Conservation (phyloP, 495 filamentous ascomycete species). For the Evansstolkia leycettana region DNA sequence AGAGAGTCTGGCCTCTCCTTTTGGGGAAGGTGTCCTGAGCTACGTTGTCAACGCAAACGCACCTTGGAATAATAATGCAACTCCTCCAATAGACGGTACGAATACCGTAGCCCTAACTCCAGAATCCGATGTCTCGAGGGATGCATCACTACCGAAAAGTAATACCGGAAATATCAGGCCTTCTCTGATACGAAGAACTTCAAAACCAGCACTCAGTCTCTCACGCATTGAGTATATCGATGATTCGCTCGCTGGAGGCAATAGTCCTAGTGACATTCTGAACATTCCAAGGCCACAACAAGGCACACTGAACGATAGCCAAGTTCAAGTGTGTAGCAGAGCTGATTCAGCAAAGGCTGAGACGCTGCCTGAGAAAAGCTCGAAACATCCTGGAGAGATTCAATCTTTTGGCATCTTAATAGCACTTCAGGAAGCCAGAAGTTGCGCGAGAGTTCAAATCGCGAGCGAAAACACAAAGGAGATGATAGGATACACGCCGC, state of each 20-base stretch:
- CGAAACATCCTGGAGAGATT: conserved; percentile 15
- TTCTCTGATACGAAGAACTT: not conserved
- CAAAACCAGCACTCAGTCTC: not conserved
- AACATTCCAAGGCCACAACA: not conserved
- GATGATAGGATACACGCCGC: conserved; percentile 64
- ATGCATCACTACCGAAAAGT: too few species aligned
- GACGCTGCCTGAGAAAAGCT: too few species aligned
- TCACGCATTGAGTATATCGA: not conserved
- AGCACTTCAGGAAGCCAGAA: conserved; percentile 49
- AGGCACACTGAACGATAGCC: conserved; percentile 8
- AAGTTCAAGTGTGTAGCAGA: not conserved
- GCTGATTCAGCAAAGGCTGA: too few species aligned
- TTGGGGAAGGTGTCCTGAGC: conserved; percentile 5
- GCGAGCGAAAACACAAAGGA: conserved; percentile 71
- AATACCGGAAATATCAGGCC: too few species aligned
- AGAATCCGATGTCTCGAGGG: too few species aligned
- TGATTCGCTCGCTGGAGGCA: not conserved
- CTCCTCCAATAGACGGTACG: too few species aligned
- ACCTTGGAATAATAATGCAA: too few species aligned
- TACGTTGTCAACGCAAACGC: not conserved
- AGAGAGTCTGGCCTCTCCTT: conserved; percentile 11
- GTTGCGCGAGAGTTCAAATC: conserved; percentile 51
- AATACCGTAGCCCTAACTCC: too few species aligned
- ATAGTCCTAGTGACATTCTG: not conserved
- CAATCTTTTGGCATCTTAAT: conserved; percentile 69